These are phyloP conservation scores for Colletotrichum trifolii DNA, from an alignment of 2,329 filamentous ascomycete genomes.

Conservation along the genomic window DNA sequence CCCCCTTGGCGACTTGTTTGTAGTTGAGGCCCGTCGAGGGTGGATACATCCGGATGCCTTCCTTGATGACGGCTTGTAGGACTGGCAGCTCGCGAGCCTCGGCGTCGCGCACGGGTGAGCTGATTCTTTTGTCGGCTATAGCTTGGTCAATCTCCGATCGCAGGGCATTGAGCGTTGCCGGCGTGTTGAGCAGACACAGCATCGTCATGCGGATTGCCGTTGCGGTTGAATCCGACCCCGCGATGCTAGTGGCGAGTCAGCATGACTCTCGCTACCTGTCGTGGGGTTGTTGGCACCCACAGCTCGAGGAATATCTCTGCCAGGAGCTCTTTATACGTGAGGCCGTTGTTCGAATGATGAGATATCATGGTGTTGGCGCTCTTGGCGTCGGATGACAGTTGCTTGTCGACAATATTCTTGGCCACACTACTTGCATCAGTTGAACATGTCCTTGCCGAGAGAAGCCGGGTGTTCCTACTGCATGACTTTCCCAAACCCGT, in stretches of 20 bases:
- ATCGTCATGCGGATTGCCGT: conserved; percentile 57
- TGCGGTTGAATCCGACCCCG: conserved; percentile 50
- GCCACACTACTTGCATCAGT: conserved; percentile 39
- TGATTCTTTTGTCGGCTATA: conserved; percentile 20
- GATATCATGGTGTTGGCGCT: conserved; percentile 44
- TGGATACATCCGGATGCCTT: conserved; percentile 62
- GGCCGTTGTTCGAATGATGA: conserved; percentile 41
- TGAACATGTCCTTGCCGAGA: too few species aligned
- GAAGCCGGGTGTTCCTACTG: conserved; percentile 34
- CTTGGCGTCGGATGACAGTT: conserved; percentile 40
- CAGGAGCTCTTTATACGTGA: conserved; percentile 42
- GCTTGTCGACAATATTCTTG: conserved; percentile 40
- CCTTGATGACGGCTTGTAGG: conserved; percentile 63
- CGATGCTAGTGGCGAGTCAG: conserved; percentile 36
- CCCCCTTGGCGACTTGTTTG: conserved; percentile 57
- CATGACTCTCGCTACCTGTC: accelerated
- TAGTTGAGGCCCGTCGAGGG: conserved; percentile 59
- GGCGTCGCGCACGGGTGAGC: conserved; percentile 44
- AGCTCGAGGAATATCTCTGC: conserved; percentile 40
- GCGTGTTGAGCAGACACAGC: conserved; percentile 62
- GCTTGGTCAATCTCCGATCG: conserved; percentile 59
- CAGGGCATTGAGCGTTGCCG: conserved; percentile 56
- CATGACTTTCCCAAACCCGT: conserved; percentile 48
- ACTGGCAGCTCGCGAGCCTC: conserved; percentile 53
- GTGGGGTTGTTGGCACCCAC: neutral